phyloP scores from a whole-genome alignment of 768 basidiomycete species.

The Suillus subalutaceus region DNA sequence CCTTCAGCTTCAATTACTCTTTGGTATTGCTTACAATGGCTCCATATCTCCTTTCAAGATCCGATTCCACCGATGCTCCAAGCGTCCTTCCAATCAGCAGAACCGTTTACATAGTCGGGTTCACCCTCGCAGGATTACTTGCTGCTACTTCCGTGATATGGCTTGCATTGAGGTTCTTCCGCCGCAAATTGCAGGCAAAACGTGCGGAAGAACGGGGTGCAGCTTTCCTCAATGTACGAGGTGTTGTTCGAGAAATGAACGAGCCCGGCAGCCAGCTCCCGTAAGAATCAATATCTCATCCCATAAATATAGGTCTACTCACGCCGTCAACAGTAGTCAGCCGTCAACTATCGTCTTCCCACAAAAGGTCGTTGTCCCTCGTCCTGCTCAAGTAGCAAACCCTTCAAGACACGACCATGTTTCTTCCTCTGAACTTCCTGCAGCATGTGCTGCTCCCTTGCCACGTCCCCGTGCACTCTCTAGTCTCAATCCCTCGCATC shows the following conservation, averaged over 20 bases:
- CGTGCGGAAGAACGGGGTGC: slow-evolving; percentile 41
- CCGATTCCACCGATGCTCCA: slow-evolving; percentile 2
- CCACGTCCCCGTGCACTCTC: slow-evolving; percentile 21
- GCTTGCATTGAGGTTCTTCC: slow-evolving; percentile 44
- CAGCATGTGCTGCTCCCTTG: slow-evolving; percentile 13
- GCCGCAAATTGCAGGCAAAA: slow-evolving; percentile 41
- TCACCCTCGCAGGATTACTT: slow-evolving; percentile 48
- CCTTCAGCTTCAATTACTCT: neutral
- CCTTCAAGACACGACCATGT: slow-evolving; percentile 46
- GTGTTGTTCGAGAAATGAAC: slow-evolving; percentile 12
- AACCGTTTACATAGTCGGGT: slow-evolving; percentile 51
- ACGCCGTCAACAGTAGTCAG: slow-evolving; percentile 45
- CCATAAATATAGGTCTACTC: neutral
- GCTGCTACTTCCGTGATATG: slow-evolving; percentile 43
- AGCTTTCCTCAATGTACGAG: slow-evolving; percentile 40
- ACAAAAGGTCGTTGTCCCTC: slow-evolving; percentile 42
- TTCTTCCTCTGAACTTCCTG: slow-evolving; percentile 40
- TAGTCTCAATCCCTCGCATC: slow-evolving; percentile 21
- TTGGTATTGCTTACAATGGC: slow-evolving; percentile 22
- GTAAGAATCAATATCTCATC: slow-evolving; percentile 16
- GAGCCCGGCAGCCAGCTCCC: slow-evolving; percentile 7
- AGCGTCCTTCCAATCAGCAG: slow-evolving; percentile 16
- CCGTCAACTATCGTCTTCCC: slow-evolving; percentile 57
- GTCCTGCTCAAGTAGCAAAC: slow-evolving; percentile 42
- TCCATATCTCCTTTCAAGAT: slow-evolving; percentile 18